Evolutionary conservation across 169 alveolate species (phyloP), one percentile per base, ranked within the genome.

Genomic region (Plasmodium chabaudi): DNA sequence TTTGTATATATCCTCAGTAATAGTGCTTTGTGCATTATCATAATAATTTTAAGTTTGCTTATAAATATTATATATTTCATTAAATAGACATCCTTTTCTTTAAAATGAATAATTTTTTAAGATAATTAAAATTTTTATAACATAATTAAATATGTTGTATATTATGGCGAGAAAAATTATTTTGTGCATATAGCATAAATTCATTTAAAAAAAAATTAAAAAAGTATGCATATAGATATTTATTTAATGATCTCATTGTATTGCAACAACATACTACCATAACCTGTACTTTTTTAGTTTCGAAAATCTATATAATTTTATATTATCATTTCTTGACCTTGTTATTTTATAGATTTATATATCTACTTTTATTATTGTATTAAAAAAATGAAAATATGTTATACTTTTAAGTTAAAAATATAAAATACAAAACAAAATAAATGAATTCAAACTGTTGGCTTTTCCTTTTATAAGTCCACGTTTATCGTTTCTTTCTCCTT

Each of bases 191-290:
- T 34, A 34, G 5, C 59, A 7, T 51, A 51, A 13, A 51, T 51
- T 51, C 0, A 51, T 51, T 51, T 51, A 5, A 13, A 51, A 13
- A 13, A 15, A 51, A 51, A 13, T 2, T 5, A 51, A 13, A 51
- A 51, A 51, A 51, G 12, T 51, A 25, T 46, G 23, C 77, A 15
- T 10, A n/a, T 23, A 47, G 12, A 25, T 13, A 53, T 53, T 34
- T 27, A 68, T 34, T 34, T 53, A 15, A 9, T 46, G 77, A 55
- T 46, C 77, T 34, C 59, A 68, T 51, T 51, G n/a, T 27, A 55
- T 68, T 42, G 77, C 77, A 46, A 68, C 77, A 53, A 13, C 77
- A 68, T 46, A 68, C 44, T 17, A 55, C 53, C 34, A 55, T 9
- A 17, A 68, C 12, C 23, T 68, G 77, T 55, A 27, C 77, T 68